Conservation (phyloP, 164 flowering plant species). For the Dillenia turbinata region DNA sequence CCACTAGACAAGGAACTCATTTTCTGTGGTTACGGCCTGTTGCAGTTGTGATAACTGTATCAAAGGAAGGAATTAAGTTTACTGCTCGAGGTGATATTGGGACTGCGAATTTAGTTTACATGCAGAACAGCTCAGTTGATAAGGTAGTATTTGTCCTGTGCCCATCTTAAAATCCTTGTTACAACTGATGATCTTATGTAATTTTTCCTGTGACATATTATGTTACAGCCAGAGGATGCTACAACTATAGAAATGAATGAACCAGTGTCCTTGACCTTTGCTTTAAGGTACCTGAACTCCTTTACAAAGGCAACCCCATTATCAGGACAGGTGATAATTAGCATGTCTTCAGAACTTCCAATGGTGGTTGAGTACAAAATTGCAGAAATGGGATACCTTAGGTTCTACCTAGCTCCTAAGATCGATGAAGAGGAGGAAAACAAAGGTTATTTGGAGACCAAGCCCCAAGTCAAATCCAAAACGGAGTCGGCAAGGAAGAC, state of each 20-base stretch:
- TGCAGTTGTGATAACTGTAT: constrained; percentile 22
- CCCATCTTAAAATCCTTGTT: too few relatives aligned
- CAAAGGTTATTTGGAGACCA: background rate
- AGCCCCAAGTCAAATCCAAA: background rate
- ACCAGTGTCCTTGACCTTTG: constrained; percentile 24
- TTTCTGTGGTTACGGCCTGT: background rate
- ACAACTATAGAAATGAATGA: constrained; percentile 22
- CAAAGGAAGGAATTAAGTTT: constrained; percentile 25
- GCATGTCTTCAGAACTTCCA: constrained; percentile 26
- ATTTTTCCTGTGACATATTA: too few relatives aligned
- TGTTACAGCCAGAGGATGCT: constrained; percentile 12
- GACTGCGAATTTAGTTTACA: constrained; percentile 22
- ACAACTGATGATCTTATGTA: too few relatives aligned
- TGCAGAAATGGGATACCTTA: constrained; percentile 29
- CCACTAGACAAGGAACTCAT: too few relatives aligned
- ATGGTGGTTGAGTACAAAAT: constrained; percentile 24
- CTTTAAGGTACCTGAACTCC: constrained; percentile 23
- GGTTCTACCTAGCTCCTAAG: constrained; percentile 30
- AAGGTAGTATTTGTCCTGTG: constrained; percentile 5
- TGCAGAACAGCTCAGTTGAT: constrained; percentile 22
- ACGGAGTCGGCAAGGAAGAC: too few relatives aligned
- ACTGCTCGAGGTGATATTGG: constrained; percentile 25
- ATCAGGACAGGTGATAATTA: constrained; percentile 20
- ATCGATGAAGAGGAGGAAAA: constrained; percentile 22
- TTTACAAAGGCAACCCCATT: constrained; percentile 30